phyloP scores from a whole-genome alignment of 208 protist species.

The Crithidia acanthocephali region DNA sequence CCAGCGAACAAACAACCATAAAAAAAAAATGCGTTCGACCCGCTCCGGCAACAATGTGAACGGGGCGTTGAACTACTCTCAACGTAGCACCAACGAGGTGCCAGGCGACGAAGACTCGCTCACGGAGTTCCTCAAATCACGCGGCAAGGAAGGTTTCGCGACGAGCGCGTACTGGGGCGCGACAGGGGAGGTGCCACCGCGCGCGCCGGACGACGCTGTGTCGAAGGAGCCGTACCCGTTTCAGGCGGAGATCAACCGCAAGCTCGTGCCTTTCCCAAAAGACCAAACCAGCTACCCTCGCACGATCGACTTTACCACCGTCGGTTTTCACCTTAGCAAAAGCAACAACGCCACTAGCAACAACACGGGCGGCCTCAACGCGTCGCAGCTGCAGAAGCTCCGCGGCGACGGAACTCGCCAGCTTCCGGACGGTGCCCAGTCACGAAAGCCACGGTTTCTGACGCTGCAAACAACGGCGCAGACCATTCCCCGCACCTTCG shows the following conservation, averaged over 20 bases:
- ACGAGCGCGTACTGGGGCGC: constrained; percentile 88
- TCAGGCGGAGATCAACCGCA: constrained; percentile 80
- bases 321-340: constrained; percentile 66
- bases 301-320: constrained; percentile 70
- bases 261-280: constrained; percentile 82
- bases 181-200: constrained; percentile 72
- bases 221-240: constrained; percentile 73
- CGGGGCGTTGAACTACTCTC: constrained; percentile 51
- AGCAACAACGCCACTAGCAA: constrained; percentile 42
- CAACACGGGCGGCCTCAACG: constrained; percentile 58
- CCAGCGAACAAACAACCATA: neutral
- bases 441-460: constrained; percentile 70
- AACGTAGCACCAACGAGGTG: constrained; percentile 26
- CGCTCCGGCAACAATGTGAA: constrained; percentile 29
- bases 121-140: constrained; percentile 55
- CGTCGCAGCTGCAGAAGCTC: constrained; percentile 62
- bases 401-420: constrained; percentile 1
- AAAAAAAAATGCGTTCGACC: constrained; percentile 33
- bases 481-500: constrained; percentile 65
- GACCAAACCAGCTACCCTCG: constrained; percentile 78
- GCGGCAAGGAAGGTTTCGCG: constrained; percentile 63
- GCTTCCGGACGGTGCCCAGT: neutral
- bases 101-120: constrained; percentile 51
- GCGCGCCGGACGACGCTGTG: constrained; percentile 73
- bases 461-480: constrained; percentile 66